phyloP scores from a whole-genome alignment of 2,329 filamentous ascomycete genomes.

The Sphaceloma murrayae region DNA sequence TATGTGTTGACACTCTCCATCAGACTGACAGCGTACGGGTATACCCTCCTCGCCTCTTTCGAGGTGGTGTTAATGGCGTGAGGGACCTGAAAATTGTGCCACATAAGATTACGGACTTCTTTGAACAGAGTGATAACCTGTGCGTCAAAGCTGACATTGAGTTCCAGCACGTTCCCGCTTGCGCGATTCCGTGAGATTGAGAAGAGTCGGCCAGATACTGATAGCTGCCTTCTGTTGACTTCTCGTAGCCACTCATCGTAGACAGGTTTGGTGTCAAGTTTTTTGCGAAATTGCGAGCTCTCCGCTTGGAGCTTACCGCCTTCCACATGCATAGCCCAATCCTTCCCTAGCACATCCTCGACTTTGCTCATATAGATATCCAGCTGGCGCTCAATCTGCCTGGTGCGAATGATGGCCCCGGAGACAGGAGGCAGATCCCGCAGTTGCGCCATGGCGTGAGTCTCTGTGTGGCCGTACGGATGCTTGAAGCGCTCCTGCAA shows the following conservation, averaged over 20 bases:
- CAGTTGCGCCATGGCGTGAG: constrained; percentile 94
- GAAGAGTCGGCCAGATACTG: constrained; percentile 86
- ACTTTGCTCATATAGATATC: constrained; percentile 98
- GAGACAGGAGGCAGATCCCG: constrained; percentile 92
- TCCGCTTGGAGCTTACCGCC: constrained; percentile 89
- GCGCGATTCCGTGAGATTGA: constrained; percentile 79
- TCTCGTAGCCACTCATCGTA: constrained; percentile 94
- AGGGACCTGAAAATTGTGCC: constrained; percentile 89
- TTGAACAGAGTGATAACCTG: constrained; percentile 98
- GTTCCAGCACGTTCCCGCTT: constrained; percentile 78
- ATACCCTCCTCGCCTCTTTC: constrained; percentile 97
- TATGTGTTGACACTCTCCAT: constrained; percentile 98
- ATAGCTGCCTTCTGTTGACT: constrained; percentile 77
- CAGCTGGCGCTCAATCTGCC: constrained; percentile 92
- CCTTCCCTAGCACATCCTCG: constrained; percentile 89
- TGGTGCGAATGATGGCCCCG: constrained; percentile 93
- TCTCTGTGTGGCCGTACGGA: constrained; percentile 96
- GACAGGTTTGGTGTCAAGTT: constrained; percentile 85
- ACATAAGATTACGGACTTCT: constrained; percentile 89
- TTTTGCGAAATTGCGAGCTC: constrained; percentile 88
- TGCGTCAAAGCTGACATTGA: constrained; percentile 91
- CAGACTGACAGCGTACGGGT: constrained; percentile 91
- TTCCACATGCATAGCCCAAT: constrained; percentile 90
- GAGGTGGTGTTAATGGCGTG: constrained; percentile 92
- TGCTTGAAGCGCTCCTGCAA: constrained; percentile 97